Evolutionary conservation across 768 basidiomycete genomes (phyloP), one percentile per base, ranked within the genome.

Genomic region (Hygrocybe coccinea): DNA sequence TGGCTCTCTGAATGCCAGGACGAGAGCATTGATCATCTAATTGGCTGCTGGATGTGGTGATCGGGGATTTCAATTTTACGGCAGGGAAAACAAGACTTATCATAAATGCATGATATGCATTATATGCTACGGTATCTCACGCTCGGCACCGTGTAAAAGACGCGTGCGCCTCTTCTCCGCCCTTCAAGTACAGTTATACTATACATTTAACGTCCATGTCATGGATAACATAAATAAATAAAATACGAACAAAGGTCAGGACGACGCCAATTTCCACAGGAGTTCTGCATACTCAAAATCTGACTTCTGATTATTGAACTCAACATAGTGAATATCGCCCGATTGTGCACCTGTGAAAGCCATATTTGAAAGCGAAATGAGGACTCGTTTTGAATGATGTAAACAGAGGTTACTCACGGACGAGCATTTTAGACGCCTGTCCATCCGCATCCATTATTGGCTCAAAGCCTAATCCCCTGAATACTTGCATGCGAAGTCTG

Each of bases 381-480:
- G 1, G 54, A 15, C 21, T 17, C 2, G 56, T 46, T 10, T 19
- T n/a, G 29, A 12, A 29, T 29, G 22, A 39, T 10, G 29, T 15
- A 6, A 29, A 22, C 10, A 15, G 22, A 35, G 47, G 36, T 19
- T 15, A 81, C 87, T 66, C 64, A 89, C 87, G 74, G 60, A 91
- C 75, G 62, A 91, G 79, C 71, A 90, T 80, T 62, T 85, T 89
- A 11, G 67, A 60, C 24, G 81, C 61, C 14, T 69, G 65, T 0
- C 81, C 81, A 39, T 78, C 67, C 54, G 79, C 79, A 56, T 82
- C 78, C 15, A 80, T 57, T 39, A 90, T 69, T 3, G 87, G 82
- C 50, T 86, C 81, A 58, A 91, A 86, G 15, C 89, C 89, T 38
- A 91, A 68, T 8, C 81, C 82, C 63, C 82, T 86, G 68, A 81